These are phyloP conservation scores for Taxillus chinensis DNA, from an alignment of 164 flowering plant genomes.

Conservation along the genomic window DNA sequence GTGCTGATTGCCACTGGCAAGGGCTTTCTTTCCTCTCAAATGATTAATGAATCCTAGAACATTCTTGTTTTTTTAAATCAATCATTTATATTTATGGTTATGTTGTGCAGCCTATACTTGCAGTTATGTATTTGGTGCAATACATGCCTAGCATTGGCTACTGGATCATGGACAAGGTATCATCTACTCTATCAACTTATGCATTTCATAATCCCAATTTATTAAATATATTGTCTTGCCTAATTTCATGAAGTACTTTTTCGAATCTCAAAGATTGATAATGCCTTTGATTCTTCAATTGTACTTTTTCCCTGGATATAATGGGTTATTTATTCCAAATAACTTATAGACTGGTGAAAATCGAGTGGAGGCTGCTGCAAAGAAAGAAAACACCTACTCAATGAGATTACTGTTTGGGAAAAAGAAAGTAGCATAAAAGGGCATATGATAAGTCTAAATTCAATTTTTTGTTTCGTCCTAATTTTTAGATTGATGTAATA, in stretches of 20 bases:
- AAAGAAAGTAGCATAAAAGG: conserved; percentile 29
- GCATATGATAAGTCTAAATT: too few species aligned
- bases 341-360: conserved; percentile 45
- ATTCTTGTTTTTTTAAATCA: background rate
- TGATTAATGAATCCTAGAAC: too few species aligned
- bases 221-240: background rate
- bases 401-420: conserved; percentile 57
- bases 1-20: too few species aligned
- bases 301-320: background rate
- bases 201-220: background rate
- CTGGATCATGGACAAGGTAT: conserved; percentile 98
- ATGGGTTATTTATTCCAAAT: background rate
- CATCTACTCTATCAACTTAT: background rate
- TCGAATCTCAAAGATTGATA: background rate
- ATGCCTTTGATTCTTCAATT: background rate
- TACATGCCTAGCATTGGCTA: conserved; percentile 83
- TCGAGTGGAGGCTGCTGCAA: conserved; percentile 69
- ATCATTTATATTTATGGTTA: background rate
- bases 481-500: too few species aligned
- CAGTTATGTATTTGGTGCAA: conserved; percentile 90
- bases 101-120: conserved; percentile 78
- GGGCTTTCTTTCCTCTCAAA: too few species aligned
- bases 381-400: conserved; percentile 68
- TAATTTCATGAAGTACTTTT: background rate
- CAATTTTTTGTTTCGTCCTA: too few species aligned